Conservation (phyloP, 257 asterid species). For the Solanum pinnatisectum region DNA sequence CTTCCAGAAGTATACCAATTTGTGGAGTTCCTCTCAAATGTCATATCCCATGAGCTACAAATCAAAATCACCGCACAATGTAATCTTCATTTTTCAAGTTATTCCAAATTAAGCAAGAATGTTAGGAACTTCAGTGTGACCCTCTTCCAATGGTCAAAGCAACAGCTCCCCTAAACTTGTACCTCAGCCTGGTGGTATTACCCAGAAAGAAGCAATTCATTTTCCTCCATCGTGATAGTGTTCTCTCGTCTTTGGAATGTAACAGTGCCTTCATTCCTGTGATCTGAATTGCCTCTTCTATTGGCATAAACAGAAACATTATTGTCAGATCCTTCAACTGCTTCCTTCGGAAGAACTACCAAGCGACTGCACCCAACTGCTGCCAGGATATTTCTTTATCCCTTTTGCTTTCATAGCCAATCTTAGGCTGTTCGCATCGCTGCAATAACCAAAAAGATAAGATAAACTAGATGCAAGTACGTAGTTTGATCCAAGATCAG, state of each 20-base stretch:
- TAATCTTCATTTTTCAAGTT: too few relatives aligned
- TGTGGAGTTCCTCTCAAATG: too few relatives aligned
- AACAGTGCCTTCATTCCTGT: not conserved
- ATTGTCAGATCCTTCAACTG: not conserved
- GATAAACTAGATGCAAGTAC: constrained; percentile 43
- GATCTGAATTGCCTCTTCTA: not conserved
- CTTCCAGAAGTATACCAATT: too few relatives aligned
- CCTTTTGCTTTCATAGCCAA: constrained; percentile 40
- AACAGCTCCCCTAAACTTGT: too few relatives aligned
- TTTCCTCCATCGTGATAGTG: not conserved
- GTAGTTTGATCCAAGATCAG: constrained; percentile 59
- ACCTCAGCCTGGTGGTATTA: not conserved
- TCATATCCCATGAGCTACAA: too few relatives aligned
- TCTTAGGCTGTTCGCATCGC: constrained; percentile 21
- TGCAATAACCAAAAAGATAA: constrained; percentile 15
- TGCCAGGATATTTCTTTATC: constrained; percentile 45
- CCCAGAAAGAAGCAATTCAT: not conserved
- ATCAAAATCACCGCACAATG: too few relatives aligned
- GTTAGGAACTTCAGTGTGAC: too few relatives aligned
- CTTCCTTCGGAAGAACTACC: constrained; percentile 6
- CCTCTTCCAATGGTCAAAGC: too few relatives aligned
- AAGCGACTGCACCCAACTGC: constrained; percentile 41
- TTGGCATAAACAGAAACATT: not conserved
- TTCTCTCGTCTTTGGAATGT: not conserved
- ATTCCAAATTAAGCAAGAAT: too few relatives aligned